A percentile compares a stretch with the other conserved stretches of the same genome.
Conservation (phyloP, 2,329 filamentous ascomycete species). For the Sarocladium kiliense region DNA sequence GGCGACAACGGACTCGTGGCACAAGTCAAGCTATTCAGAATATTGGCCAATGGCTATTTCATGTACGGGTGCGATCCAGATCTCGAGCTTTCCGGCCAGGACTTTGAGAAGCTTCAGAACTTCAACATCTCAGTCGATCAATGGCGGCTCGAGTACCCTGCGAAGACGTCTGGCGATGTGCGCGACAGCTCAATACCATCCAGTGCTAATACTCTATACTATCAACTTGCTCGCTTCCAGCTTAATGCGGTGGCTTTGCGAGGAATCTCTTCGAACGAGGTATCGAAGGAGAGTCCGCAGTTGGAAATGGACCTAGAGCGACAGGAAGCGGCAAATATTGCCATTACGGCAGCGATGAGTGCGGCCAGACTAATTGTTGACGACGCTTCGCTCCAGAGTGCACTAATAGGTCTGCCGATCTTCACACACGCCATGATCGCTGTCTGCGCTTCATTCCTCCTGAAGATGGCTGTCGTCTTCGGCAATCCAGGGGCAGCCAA, state of each 20-base stretch:
- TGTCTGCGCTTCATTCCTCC: slow-evolving; percentile 14
- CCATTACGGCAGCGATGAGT: slow-evolving; percentile 13
- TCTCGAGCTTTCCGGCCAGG: slow-evolving; percentile 7
- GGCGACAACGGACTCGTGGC: slow-evolving; percentile 12
- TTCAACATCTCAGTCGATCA: slow-evolving; percentile 13
- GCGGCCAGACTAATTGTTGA: slow-evolving; percentile 13
- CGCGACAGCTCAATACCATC: slow-evolving; percentile 10
- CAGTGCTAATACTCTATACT: slow-evolving; percentile 12
- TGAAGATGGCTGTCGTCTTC: slow-evolving; percentile 16
- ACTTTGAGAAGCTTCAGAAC: slow-evolving; percentile 11
- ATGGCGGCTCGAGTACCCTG: slow-evolving; percentile 13
- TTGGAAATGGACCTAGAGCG: slow-evolving; percentile 14
- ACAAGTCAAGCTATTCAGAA: slow-evolving; percentile 13
- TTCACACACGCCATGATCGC: slow-evolving; percentile 16
- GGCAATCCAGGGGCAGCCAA: slow-evolving; percentile 8
- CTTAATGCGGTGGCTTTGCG: slow-evolving; percentile 14
- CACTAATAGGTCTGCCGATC: slow-evolving; percentile 14
- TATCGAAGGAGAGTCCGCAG: neutral
- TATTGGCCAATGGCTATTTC: slow-evolving; percentile 12
- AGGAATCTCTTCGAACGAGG: slow-evolving; percentile 12
- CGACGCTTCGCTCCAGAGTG: slow-evolving; percentile 12
- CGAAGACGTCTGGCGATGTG: neutral
- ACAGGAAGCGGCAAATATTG: slow-evolving; percentile 14
- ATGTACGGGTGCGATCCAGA: slow-evolving; percentile 15
- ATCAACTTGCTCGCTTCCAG: slow-evolving; percentile 15